phyloP scores from a whole-genome alignment of 257 asterid species.

The Solanum raphanifolium region DNA sequence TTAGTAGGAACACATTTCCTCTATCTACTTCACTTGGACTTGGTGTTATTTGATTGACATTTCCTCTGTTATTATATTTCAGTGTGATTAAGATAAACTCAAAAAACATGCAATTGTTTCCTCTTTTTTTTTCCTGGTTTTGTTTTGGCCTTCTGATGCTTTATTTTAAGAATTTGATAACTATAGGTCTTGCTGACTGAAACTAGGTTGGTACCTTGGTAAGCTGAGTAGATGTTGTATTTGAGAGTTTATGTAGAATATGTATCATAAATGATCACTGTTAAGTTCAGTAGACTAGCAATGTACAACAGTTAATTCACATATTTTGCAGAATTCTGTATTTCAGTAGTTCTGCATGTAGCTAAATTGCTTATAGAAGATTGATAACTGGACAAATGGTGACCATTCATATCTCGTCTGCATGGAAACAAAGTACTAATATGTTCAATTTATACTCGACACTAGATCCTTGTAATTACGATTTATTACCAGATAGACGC shows the following conservation, averaged over 20 bases:
- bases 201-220: not conserved
- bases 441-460: not conserved
- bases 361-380: not conserved
- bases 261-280: not conserved
- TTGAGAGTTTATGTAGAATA: not conserved
- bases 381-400: not conserved
- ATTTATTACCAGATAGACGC: not conserved
- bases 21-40: not conserved
- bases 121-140: not conserved
- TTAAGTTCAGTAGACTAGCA: not conserved
- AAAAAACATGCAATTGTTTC: not conserved
- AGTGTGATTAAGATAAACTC: not conserved
- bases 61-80: not conserved
- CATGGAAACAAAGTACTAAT: not conserved
- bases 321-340: not conserved
- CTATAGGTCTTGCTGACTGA: not conserved
- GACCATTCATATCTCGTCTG: not conserved
- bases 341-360: not conserved
- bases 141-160: not conserved
- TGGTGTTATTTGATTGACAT: not conserved
- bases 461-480: not conserved
- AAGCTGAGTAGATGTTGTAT: not conserved
- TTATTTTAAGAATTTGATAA: not conserved
- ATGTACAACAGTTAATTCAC: not conserved
- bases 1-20: not conserved